phyloP scores from a whole-genome alignment of 441 rosid species.

The Gossypium trilobum region DNA sequence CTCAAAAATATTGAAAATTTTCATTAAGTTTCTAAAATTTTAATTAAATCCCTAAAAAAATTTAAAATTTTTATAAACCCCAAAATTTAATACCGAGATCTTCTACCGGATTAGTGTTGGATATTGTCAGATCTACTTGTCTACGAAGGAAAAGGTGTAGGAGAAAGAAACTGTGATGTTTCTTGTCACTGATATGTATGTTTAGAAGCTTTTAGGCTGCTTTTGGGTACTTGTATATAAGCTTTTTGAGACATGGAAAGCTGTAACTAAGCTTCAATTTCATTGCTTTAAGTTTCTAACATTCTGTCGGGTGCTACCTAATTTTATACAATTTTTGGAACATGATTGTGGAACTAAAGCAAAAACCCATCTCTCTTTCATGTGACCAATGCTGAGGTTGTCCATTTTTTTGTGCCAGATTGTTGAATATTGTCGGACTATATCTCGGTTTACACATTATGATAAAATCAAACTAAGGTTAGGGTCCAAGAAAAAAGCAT shows the following conservation, averaged over 20 bases:
- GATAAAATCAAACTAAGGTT: too few species aligned
- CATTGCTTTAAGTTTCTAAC: not conserved
- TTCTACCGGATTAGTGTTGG: too few species aligned
- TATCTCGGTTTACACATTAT: too few species aligned
- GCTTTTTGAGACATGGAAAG: constrained; percentile 9
- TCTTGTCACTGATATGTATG: not conserved
- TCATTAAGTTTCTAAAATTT: too few species aligned
- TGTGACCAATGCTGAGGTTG: not conserved
- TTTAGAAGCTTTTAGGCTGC: constrained; percentile 13
- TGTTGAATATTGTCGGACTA: not conserved
- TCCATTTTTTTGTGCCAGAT: not conserved
- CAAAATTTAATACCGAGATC: too few species aligned
- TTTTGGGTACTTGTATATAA: constrained; percentile 7
- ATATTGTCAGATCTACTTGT: too few species aligned
- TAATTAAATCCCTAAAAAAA: too few species aligned
- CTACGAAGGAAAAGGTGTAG: too few species aligned
- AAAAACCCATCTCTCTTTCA: not conserved
- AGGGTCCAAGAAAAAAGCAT: too few species aligned
- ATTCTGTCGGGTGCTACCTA: constrained; percentile 6
- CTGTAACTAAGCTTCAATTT: not conserved
- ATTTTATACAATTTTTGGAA: not conserved
- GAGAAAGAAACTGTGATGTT: not conserved
- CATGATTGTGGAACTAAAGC: not conserved
- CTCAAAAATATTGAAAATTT: too few species aligned
- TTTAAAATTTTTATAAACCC: too few species aligned